phyloP scores from a whole-genome alignment of 768 basidiomycete species.

The Mycena epipterygia region DNA sequence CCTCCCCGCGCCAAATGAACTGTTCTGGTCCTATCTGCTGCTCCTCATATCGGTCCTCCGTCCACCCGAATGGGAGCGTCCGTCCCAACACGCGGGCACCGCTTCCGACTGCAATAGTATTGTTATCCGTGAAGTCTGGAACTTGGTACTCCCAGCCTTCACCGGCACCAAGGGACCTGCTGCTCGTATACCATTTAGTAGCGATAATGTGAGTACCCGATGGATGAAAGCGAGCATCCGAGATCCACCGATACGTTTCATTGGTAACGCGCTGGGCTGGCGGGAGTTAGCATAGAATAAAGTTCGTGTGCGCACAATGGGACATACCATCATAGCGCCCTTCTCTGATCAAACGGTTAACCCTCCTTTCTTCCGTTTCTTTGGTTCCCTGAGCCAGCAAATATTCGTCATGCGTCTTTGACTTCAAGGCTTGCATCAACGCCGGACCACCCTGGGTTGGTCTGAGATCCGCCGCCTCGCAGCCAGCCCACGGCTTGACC shows the following conservation, averaged over 20 bases:
- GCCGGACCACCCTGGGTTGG: constrained; percentile 44
- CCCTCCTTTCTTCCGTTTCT: constrained; percentile 64
- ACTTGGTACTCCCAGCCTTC: constrained; percentile 80
- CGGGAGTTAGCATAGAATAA: neutral
- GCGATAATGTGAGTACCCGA: constrained; percentile 72
- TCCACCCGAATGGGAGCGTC: constrained; percentile 74
- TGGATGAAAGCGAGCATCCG: constrained; percentile 80
- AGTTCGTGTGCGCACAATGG: neutral
- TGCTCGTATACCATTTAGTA: constrained; percentile 84
- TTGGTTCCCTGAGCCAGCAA: constrained; percentile 62
- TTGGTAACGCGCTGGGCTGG: constrained; percentile 71
- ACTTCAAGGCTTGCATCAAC: constrained; percentile 51
- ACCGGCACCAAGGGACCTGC: constrained; percentile 75
- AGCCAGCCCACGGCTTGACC: constrained; percentile 77
- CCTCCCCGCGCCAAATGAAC: constrained; percentile 70
- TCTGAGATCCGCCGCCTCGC: constrained; percentile 69
- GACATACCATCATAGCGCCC: constrained; percentile 64
- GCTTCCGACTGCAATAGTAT: constrained; percentile 53
- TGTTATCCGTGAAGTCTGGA: constrained; percentile 54
- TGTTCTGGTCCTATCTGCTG: constrained; percentile 86
- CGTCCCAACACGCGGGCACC: constrained; percentile 70
- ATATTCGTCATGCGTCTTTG: constrained; percentile 58
- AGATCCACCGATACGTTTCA: constrained; percentile 80
- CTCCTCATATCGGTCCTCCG: constrained; percentile 67
- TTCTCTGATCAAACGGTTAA: constrained; percentile 66